Conservation (phyloP, 257 asterid genomes). For the Vinca minor region DNA sequence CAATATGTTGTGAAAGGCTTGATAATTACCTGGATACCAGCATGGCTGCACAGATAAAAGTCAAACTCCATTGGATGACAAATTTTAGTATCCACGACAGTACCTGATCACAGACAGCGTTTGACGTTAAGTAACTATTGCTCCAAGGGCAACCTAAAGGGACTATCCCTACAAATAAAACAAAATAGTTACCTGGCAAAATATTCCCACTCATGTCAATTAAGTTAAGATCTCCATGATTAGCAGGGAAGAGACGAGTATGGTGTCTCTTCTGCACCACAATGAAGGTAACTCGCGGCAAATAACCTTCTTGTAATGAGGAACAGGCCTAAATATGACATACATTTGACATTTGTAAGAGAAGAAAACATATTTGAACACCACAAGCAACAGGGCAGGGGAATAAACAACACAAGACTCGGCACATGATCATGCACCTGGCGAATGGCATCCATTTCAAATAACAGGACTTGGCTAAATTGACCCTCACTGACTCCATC, state of each 20-base stretch:
- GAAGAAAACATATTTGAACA: neutral
- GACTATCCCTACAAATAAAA: neutral
- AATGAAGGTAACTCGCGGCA: constrained; percentile 59
- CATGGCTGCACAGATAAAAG: constrained; percentile 75
- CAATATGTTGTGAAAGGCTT: neutral
- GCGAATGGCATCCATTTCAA: constrained; percentile 61
- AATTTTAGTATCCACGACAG: constrained; percentile 66
- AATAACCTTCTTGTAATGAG: constrained; percentile 39
- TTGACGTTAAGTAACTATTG: neutral
- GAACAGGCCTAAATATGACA: constrained; percentile 50
- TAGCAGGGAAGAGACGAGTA: constrained; percentile 63
- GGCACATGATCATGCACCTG: constrained; percentile 29
- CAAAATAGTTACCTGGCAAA: constrained; percentile 48
- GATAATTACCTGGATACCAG: constrained; percentile 61
- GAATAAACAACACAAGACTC: neutral
- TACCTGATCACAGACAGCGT: constrained; percentile 35
- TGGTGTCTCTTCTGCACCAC: constrained; percentile 97
- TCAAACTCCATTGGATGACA: constrained; percentile 81
- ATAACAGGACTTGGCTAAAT: constrained; percentile 55
- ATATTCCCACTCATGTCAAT: constrained; percentile 84
- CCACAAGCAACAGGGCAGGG: neutral
- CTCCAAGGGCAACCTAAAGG: neutral
- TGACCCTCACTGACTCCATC: constrained; percentile 95
- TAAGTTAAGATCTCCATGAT: constrained; percentile 28
- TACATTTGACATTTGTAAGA: neutral